These are phyloP conservation scores for Pythium scleroteichum DNA, from an alignment of 352 stramenopile genomes.

Conservation along the genomic window DNA sequence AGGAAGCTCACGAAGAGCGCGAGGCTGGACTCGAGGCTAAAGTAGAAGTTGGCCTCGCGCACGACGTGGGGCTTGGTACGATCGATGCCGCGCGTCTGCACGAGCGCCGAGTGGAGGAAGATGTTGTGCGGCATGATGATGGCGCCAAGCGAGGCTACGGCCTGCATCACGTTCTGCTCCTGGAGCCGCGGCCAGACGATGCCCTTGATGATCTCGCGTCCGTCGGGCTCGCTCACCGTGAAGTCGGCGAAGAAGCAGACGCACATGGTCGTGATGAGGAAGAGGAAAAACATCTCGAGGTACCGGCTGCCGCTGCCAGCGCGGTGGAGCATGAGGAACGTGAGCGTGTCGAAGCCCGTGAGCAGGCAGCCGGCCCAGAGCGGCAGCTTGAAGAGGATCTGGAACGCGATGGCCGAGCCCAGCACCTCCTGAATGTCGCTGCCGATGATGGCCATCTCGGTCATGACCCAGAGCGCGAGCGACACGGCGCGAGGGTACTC, in stretches of 20 bases:
- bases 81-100: conserved; percentile 53
- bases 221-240: conserved; percentile 58
- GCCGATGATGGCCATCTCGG: conserved; percentile 87
- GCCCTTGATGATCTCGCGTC: conserved; percentile 66
- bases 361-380: conserved; percentile 78
- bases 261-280: conserved; percentile 88
- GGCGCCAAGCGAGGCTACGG: conserved; percentile 80
- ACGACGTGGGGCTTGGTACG: conserved; percentile 28
- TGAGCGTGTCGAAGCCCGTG: conserved; percentile 81
- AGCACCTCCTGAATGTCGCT: conserved; percentile 85
- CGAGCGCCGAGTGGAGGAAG: conserved; percentile 92
- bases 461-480: conserved; percentile 82
- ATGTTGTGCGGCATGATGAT: conserved; percentile 97
- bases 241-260: conserved; percentile 90
- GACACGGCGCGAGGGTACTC: conserved; percentile 61
- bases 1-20: conserved; percentile 89
- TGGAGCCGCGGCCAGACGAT: conserved; percentile 65
- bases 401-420: conserved; percentile 77
- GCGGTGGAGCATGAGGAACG: conserved; percentile 86
- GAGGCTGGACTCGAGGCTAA: conserved; percentile 79
- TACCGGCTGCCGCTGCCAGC: conserved; percentile 35
- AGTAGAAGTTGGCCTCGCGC: conserved; percentile 81
- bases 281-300: conserved; percentile 83
- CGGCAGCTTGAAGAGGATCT: conserved; percentile 69
- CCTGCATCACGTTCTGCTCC: conserved; percentile 58